Conservation (phyloP, 192 early-diverging fungal genomes). For the Chytriomyces hyalinus region DNA sequence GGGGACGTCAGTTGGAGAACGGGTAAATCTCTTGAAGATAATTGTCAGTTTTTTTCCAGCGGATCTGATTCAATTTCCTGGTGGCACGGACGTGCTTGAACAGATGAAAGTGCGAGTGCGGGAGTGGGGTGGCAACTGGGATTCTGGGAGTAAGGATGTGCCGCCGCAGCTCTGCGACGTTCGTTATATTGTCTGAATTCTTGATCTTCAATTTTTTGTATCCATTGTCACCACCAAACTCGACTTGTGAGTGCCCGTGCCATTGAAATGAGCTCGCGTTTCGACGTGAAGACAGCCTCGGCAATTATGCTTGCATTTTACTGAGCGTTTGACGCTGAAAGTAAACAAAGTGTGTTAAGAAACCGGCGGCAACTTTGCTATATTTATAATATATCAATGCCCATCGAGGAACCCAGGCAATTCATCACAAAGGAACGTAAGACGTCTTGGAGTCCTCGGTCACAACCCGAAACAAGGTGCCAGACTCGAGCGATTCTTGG, state of each 20-base stretch:
- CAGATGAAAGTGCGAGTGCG: too few species aligned
- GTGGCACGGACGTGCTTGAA: too few species aligned
- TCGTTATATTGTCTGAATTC: too few species aligned
- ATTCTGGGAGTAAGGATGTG: too few species aligned
- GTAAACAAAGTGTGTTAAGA: not conserved
- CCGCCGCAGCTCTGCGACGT: too few species aligned
- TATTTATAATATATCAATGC: not conserved
- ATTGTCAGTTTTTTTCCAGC: too few species aligned
- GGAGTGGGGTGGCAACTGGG: too few species aligned
- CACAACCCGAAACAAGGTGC: conserved; percentile 66
- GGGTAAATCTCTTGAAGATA: too few species aligned
- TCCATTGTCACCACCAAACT: too few species aligned
- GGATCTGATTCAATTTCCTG: too few species aligned
- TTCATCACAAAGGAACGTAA: conserved; percentile 45
- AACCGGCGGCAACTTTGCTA: not conserved
- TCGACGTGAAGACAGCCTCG: not conserved
- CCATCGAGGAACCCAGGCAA: not conserved
- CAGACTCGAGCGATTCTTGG: conserved; percentile 52
- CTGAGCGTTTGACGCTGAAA: not conserved
- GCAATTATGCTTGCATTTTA: not conserved
- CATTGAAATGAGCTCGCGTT: not conserved
- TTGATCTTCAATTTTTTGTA: too few species aligned
- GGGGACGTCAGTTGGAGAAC: too few species aligned
- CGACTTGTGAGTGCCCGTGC: not conserved
- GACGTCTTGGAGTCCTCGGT: conserved; percentile 66